Conservation (phyloP, 2,329 filamentous ascomycete genomes). For the Nemania sp. region DNA sequence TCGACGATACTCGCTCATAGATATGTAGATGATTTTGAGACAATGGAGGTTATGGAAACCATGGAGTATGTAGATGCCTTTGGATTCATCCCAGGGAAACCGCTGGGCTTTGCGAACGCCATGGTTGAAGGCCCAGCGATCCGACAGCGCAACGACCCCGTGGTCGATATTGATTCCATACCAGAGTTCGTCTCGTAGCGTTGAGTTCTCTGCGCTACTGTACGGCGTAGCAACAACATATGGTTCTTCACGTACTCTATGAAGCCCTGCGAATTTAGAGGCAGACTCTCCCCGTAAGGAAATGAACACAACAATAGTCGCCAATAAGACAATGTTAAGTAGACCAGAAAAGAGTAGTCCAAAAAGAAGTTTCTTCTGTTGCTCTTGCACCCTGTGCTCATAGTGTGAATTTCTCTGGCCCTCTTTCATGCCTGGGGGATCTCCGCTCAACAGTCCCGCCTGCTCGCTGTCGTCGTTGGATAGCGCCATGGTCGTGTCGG, state of each 20-base stretch:
- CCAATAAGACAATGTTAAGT: no score
- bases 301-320: no score
- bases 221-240: slow-evolving; percentile 23
- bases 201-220: slow-evolving; percentile 16
- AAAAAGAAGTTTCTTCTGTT: no score
- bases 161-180: slow-evolving; percentile 26
- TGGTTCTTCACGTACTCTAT: slow-evolving; percentile 17
- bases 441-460: no score
- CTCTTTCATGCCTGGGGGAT: no score
- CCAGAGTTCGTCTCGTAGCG: slow-evolving; percentile 27
- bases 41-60: slow-evolving; percentile 41
- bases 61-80: slow-evolving; percentile 39
- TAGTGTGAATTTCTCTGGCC: no score
- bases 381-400: no score
- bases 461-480: no score
- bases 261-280: slow-evolving; percentile 13
- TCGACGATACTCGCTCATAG: slow-evolving; percentile 26
- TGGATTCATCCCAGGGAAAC: slow-evolving; percentile 40
- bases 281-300: no score
- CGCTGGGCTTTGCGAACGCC: slow-evolving; percentile 32
- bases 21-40: slow-evolving; percentile 31
- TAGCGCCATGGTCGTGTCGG: no score
- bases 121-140: slow-evolving; percentile 29
- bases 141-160: slow-evolving; percentile 31
- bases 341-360: no score